Conservation (phyloP, 192 early-diverging fungal genomes). For the Podila epigama region DNA sequence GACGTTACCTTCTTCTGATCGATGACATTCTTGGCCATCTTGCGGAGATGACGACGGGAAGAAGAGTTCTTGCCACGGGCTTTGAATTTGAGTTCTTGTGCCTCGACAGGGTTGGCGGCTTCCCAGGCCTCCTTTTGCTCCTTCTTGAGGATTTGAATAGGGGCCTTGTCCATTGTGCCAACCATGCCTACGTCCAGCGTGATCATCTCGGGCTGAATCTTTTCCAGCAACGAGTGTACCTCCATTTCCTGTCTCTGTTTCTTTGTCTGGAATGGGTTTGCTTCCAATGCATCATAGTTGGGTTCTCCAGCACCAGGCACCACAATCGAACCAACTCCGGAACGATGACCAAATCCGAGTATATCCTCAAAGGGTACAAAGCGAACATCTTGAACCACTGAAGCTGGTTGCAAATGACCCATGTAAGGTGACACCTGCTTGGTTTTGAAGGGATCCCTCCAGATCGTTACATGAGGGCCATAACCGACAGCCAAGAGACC, state of each 20-base stretch:
- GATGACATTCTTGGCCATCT: constrained; percentile 83
- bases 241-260: constrained; percentile 90
- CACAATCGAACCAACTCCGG: constrained; percentile 81
- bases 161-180: constrained; percentile 77
- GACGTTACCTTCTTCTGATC: constrained; percentile 70
- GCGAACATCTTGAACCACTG: constrained; percentile 58
- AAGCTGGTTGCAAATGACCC: constrained; percentile 71
- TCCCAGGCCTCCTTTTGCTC: constrained; percentile 68
- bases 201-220: constrained; percentile 95
- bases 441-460: constrained; percentile 85
- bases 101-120: constrained; percentile 52
- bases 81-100: constrained; percentile 62
- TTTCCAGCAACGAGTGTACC: constrained; percentile 88
- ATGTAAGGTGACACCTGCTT: constrained; percentile 90
- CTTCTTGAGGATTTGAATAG: constrained; percentile 63
- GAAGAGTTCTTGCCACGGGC: constrained; percentile 80
- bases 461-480: constrained; percentile 82
- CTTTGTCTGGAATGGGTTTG: constrained; percentile 91
- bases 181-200: constrained; percentile 82
- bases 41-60: constrained; percentile 76
- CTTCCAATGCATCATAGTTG: constrained; percentile 93
- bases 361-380: constrained; percentile 99
- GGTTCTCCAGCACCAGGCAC: constrained; percentile 95
- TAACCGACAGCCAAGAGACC: constrained; percentile 85
- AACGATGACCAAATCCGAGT: constrained; percentile 81